Percentiles rank a stretch among this genome's conserved stretches.
These are phyloP conservation scores for Kodamaea kaohsiungensis DNA, from an alignment of 805 yeast genomes.

Conservation along the genomic window DNA sequence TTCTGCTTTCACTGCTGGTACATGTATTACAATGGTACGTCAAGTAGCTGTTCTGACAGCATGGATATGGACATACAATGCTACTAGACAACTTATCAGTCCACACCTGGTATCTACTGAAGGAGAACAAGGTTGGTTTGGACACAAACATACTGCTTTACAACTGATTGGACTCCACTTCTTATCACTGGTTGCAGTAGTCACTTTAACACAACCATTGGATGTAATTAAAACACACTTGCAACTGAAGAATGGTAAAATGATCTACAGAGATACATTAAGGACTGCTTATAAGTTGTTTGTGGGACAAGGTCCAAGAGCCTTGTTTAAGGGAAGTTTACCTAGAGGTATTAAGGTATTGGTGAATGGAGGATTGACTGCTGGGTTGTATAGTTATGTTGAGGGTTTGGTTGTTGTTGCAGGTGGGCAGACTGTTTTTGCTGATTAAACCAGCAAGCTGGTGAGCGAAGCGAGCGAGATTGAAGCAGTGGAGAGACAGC, in stretches of 20 bases:
- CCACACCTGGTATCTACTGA: conserved; percentile 40
- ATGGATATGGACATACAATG: conserved; percentile 80
- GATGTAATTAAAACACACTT: conserved; percentile 84
- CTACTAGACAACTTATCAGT: conserved; percentile 67
- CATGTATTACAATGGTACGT: conserved; percentile 76
- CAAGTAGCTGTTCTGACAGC: conserved; percentile 80
- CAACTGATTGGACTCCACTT: conserved; percentile 54
- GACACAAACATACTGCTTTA: conserved; percentile 40
- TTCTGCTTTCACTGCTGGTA: conserved; percentile 79
- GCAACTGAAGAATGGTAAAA: conserved; percentile 72
- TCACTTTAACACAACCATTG: conserved; percentile 80
- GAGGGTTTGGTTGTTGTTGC: conserved; percentile 47
- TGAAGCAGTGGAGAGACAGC: too few species aligned
- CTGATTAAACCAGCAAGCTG: conserved; percentile 1
- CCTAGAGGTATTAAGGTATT: conserved; percentile 74
- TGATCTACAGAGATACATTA: conserved; percentile 59
- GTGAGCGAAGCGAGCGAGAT: too few species aligned
- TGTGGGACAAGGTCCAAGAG: conserved; percentile 31
- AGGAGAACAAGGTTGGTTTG: conserved; percentile 42
- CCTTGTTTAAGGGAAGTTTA: conserved; percentile 38
- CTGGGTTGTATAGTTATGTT: conserved; percentile 60
- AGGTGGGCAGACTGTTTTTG: conserved; percentile 35
- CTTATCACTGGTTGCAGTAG: conserved; percentile 70
- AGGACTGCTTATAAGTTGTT: conserved; percentile 41
- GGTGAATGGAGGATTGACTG: conserved; percentile 68